Conservation (phyloP, 768 basidiomycete species). For the Russula dissimulans region DNA sequence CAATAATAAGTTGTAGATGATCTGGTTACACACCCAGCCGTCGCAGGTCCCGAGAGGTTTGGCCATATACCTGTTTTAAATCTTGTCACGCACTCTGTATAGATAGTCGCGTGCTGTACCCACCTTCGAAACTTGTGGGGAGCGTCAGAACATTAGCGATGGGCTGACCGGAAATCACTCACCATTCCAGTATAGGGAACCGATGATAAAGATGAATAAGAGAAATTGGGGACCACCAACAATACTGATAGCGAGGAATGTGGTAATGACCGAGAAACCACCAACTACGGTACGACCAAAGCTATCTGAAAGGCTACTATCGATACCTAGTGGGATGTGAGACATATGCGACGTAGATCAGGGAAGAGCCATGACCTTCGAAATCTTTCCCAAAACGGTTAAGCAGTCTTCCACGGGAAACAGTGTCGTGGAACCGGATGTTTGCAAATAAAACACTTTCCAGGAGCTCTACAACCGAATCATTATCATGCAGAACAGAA, state of each 20-base stretch:
- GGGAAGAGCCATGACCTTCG: slow-evolving; percentile 38
- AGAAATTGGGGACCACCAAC: slow-evolving; percentile 76
- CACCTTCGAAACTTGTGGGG: slow-evolving; percentile 2
- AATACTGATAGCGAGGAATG: slow-evolving; percentile 61
- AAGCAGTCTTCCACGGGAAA: slow-evolving; percentile 72
- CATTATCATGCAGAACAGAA: slow-evolving; percentile 1
- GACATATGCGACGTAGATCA: not conserved
- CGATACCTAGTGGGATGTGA: slow-evolving; percentile 47
- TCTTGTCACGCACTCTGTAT: slow-evolving; percentile 12
- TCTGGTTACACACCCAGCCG: slow-evolving; percentile 45
- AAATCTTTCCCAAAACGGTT: slow-evolving; percentile 90
- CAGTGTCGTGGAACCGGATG: slow-evolving; percentile 89
- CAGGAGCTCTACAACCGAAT: slow-evolving; percentile 39
- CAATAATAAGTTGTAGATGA: not conserved
- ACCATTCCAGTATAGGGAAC: slow-evolving; percentile 66
- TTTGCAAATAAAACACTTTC: slow-evolving; percentile 80
- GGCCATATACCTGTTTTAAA: slow-evolving; percentile 51
- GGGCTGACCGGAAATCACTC: slow-evolving; percentile 17
- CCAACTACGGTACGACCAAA: slow-evolving; percentile 74
- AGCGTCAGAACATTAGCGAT: not conserved
- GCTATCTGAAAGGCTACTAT: slow-evolving; percentile 75
- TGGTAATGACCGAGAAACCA: slow-evolving; percentile 59
- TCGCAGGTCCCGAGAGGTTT: slow-evolving; percentile 82
- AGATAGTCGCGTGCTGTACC: not conserved
- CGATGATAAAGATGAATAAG: slow-evolving; percentile 45